Evolutionary conservation across 331 rosid species (phyloP).

Genomic region (Quercus tomentella): DNA sequence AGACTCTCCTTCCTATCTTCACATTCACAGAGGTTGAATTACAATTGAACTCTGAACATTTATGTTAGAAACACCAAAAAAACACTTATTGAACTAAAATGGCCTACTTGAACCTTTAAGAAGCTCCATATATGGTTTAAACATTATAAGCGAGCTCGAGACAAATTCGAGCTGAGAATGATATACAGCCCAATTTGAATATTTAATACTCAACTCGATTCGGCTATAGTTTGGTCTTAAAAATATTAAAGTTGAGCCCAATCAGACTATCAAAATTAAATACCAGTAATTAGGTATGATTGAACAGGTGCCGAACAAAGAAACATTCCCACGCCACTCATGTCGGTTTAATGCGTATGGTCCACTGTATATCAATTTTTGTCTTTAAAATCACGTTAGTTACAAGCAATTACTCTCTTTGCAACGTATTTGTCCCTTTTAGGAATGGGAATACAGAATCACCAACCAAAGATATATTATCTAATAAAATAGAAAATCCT

Average conservation of each 20-base stretch:
- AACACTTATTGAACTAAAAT: no score
- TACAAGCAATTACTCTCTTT: not conserved
- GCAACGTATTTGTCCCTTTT: not conserved
- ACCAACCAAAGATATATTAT: not conserved
- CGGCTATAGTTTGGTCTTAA: no score
- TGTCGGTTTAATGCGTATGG: not conserved
- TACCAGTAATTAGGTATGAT: not conserved
- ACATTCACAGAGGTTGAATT: no score
- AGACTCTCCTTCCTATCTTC: no score
- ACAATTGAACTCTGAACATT: no score
- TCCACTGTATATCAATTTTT: not conserved
- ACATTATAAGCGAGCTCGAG: no score
- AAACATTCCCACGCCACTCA: not conserved
- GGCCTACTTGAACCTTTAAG: no score
- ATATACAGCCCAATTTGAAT: no score
- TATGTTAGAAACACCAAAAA: no score
- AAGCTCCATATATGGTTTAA: no score
- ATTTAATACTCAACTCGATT: no score
- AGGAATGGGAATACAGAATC: not conserved
- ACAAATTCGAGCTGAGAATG: no score
- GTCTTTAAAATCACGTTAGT: not conserved
- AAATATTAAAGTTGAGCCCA: not conserved
- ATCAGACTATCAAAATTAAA: not conserved
- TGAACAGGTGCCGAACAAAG: not conserved
- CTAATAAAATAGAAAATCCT: not conserved